A percentile compares a stretch with the other conserved stretches of the same genome.
Conservation (phyloP, 176 grass and related monocot species). For the Elaeis guineensis region DNA sequence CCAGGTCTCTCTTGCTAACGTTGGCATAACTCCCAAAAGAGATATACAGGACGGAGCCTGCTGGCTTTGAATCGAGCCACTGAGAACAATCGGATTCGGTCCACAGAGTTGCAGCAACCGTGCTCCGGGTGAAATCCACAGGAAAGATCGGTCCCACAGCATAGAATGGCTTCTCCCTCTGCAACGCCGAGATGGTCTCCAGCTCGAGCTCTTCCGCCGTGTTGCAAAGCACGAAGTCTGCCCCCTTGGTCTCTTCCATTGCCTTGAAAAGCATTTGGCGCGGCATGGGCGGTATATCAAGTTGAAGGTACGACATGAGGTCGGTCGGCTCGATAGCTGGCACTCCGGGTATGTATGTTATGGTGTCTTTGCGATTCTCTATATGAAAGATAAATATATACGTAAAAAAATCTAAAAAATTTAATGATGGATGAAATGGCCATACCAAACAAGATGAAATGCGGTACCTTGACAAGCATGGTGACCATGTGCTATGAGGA, state of each 20-base stretch:
- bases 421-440: no score
- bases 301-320: constrained; percentile 54
- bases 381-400: constrained; percentile 3
- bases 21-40: constrained; percentile 78
- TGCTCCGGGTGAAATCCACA: constrained; percentile 33
- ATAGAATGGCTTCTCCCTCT: constrained; percentile 43
- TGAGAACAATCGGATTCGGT: constrained; percentile 44
- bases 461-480: constrained; percentile 31
- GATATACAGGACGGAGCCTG: constrained; percentile 50
- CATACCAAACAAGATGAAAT: no score
- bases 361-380: no score
- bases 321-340: constrained; percentile 55
- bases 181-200: constrained; percentile 41
- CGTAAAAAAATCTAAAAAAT: no score
- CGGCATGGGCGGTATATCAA: constrained; percentile 33
- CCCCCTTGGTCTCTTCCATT: constrained; percentile 44
- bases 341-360: no score
- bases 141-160: constrained; percentile 59
- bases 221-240: constrained; percentile 56
- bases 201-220: constrained; percentile 68
- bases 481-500: constrained; percentile 41
- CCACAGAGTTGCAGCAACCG: constrained; percentile 49
- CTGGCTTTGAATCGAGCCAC: constrained; percentile 38
- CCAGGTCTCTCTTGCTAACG: constrained; percentile 29
- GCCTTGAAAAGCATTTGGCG: constrained; percentile 61